phyloP scores from a whole-genome alignment of 176 grass and related monocot species.

The Metroxylon sagu region DNA sequence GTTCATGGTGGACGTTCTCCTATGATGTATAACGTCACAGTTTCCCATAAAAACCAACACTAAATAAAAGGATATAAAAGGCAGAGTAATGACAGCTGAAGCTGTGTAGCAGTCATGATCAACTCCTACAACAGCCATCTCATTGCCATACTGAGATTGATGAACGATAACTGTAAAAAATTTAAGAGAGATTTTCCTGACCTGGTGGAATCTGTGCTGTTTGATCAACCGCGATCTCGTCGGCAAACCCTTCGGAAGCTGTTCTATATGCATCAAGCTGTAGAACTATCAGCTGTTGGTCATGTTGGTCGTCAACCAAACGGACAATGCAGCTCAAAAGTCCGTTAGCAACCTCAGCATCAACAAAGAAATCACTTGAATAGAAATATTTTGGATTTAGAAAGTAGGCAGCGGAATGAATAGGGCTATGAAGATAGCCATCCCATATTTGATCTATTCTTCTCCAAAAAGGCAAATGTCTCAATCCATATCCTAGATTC shows the following conservation, averaged over 20 bases:
- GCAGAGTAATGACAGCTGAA: too few species aligned
- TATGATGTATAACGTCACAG: too few species aligned
- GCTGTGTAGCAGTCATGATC: too few species aligned
- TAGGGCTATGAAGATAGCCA: constrained; percentile 50
- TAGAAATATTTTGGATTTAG: constrained; percentile 67
- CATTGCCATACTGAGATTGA: too few species aligned
- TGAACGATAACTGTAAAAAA: background rate
- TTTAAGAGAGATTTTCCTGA: constrained; percentile 12
- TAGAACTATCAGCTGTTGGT: constrained; percentile 13
- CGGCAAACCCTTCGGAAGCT: constrained; percentile 33
- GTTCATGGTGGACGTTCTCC: too few species aligned
- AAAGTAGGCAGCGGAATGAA: constrained; percentile 58
- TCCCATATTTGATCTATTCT: constrained; percentile 64
- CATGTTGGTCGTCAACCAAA: constrained; percentile 21
- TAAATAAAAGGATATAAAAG: too few species aligned
- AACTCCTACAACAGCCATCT: background rate
- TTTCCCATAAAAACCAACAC: too few species aligned
- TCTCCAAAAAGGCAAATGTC: constrained; percentile 30
- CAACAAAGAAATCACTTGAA: constrained; percentile 20
- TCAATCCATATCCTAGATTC: constrained; percentile 25
- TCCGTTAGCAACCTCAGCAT: constrained; percentile 57
- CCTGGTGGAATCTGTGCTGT: constrained; percentile 39
- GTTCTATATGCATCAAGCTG: constrained; percentile 49
- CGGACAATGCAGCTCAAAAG: constrained; percentile 31
- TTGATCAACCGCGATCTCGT: constrained; percentile 27